Base-by-base conservation (phyloP, 1,139 yeast genomes). In the Arxiozyma slooffiae region DNA sequence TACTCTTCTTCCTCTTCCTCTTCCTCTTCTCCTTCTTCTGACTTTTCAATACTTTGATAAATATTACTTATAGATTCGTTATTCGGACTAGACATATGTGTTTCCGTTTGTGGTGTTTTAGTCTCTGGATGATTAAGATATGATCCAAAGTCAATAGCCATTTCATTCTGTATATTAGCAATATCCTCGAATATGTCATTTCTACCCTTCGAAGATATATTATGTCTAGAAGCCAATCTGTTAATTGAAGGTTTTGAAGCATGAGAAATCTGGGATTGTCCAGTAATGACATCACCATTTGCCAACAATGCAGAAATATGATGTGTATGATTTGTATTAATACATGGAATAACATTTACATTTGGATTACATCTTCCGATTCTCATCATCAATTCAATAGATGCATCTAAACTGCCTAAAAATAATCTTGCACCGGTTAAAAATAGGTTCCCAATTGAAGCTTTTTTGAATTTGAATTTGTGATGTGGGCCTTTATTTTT, bases 191-290 rank as follows among this genome's bases (percentile, higher is more conserved):
- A 30, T 14, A 42, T 38, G 22, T 42, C 37, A 26, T 41, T 42
- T 16, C 43, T 44, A 24, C 34, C 24, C 21, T 26, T 23, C 24
- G 38, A 20, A 24, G 38, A 43, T 16, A 20, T 18, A 17, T 43
- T 18, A 44, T 48, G 46, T 22, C 44, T 48, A 11, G 50, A 48
- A 11, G 50, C 50, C 7, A 37, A 34, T 38, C 50, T 42, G 34
- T 48, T 48, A 8, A 48, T 40, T 9, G 50, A 30, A 7, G 56
- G 56, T 42, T 50, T 53, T 20, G 61, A 67, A 2, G 97, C 97
- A 67, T 90, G 97, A 0, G 96, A 88, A 8, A 90, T 90, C 61
- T 89, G 96, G 3, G 94, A 84, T 66, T 90, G 97, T n/a, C 97
- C 97, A 0, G 94, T 85, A 38, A 90, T 84, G 2, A 85, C 72